These are phyloP conservation scores for Botryosphaeria dothidea DNA, from an alignment of 2,329 filamentous ascomycete species.

Conservation along the genomic window DNA sequence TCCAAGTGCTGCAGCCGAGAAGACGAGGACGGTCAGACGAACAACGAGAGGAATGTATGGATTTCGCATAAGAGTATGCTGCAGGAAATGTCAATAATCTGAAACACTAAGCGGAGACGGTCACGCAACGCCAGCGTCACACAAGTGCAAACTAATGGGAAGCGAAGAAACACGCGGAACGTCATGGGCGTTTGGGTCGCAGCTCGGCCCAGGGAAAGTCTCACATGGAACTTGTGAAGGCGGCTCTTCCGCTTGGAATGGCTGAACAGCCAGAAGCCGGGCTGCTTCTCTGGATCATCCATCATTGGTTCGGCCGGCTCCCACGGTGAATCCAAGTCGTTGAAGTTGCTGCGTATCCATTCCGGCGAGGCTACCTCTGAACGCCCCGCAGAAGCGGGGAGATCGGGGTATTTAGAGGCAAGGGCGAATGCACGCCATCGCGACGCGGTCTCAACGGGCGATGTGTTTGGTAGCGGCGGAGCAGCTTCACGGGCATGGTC, in stretches of 20 bases:
- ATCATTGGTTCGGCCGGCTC: constrained; percentile 53
- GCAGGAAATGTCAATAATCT: constrained; percentile 4
- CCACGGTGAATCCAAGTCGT: constrained; percentile 52
- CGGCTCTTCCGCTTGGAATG: constrained; percentile 51
- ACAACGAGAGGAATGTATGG: constrained; percentile 84
- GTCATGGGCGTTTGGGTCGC: constrained; percentile 7
- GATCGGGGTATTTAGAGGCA: constrained; percentile 28
- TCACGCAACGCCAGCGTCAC: constrained; percentile 8
- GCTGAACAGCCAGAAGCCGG: constrained; percentile 51
- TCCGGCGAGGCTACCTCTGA: constrained; percentile 42
- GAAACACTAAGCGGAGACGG: constrained; percentile 11
- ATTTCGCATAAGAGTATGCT: constrained; percentile 70
- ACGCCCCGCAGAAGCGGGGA: constrained; percentile 33
- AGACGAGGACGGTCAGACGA: constrained; percentile 77
- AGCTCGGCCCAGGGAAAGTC: constrained; percentile 6
- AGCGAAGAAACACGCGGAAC: constrained; percentile 10
- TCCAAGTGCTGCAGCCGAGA: constrained; percentile 78
- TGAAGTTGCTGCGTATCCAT: constrained; percentile 53
- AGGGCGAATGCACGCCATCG: constrained; percentile 42
- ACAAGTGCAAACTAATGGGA: constrained; percentile 6
- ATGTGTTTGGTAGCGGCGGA: constrained; percentile 37
- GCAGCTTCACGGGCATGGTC: constrained; percentile 40
- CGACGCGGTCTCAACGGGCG: constrained; percentile 36
- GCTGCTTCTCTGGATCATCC: constrained; percentile 49
- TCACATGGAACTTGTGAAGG: constrained; percentile 60